These are phyloP conservation scores for Fusarium albidum DNA, from an alignment of 2,329 filamentous ascomycete species.

Conservation along the genomic window DNA sequence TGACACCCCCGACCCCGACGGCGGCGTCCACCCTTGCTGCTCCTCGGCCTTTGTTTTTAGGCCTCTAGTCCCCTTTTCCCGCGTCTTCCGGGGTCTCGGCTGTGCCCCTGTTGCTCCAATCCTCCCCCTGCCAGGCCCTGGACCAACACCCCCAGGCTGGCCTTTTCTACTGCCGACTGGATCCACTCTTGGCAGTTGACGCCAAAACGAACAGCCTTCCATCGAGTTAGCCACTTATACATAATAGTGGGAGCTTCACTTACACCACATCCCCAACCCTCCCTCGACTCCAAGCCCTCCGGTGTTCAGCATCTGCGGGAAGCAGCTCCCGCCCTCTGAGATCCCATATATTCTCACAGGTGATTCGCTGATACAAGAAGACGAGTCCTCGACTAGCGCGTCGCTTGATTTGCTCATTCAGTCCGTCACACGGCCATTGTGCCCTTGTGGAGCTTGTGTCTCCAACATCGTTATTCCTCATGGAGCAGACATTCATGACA, in stretches of 20 bases:
- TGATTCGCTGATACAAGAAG: constrained; percentile 27
- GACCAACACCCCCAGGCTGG: background rate
- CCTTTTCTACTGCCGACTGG: constrained; percentile 2
- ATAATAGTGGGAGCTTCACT: constrained; percentile 27
- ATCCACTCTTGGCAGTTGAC: constrained; percentile 29
- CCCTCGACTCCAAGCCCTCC: constrained; percentile 8
- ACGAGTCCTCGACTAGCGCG: constrained; percentile 13
- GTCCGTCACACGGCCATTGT: constrained; percentile 5
- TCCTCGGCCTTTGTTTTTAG: background rate
- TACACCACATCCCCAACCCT: constrained; percentile 21
- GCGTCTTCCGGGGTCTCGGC: constrained; percentile 12
- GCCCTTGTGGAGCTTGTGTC: constrained; percentile 27
- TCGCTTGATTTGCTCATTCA: background rate
- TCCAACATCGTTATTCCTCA: constrained; percentile 43
- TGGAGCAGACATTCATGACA: constrained; percentile 91
- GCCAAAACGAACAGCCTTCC: constrained; percentile 21
- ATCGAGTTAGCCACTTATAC: constrained; percentile 20
- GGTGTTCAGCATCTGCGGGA: constrained; percentile 5
- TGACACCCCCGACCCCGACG: constrained; percentile 6
- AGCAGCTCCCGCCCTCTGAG: constrained; percentile 5
- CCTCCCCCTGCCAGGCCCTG: constrained; percentile 11
- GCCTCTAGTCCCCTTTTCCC: constrained; percentile 2
- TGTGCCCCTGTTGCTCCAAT: constrained; percentile 17
- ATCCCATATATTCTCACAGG: constrained; percentile 9
- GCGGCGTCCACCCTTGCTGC: background rate